Evolutionary conservation across 306 rosid genomes (phyloP), one percentile per base, ranked within the genome.

Genomic region (Cucumis cinereus): DNA sequence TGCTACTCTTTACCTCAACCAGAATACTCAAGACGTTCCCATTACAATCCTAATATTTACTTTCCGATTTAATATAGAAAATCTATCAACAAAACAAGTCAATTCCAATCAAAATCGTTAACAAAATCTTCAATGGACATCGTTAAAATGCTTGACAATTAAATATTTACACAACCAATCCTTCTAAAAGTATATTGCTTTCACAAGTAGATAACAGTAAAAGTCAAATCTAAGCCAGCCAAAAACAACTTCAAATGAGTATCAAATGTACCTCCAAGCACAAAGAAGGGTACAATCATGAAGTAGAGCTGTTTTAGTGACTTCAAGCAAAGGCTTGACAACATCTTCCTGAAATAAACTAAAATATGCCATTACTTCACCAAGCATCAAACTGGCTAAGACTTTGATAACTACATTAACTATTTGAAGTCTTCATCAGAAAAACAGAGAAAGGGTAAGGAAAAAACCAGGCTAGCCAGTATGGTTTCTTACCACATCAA

Each of bases 241-340:
- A 36, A 10, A 13, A 63, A 49, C 20, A 45, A 84, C 72, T 77
- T 41, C 71, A 53, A 80, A 45, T 43, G 78, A 69, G 56, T 28
- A 75, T 74, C n/a, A 77, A 68, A 10, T 59, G 59, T 77, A 94
- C 98, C 98, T 94, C 98, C 98, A 91, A 74, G 80, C 97, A 86
- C 98, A 94, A 81, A 94, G 76, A 35, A 94, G 88, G 69, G 97
- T 87, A 75, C 97, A 94, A 58, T 91, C 98, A 80, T 91, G 98
- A 84, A 90, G 98, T 88, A 94, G 78, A 76, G 96, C 93, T 58
- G 97, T 94, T 87, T 94, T 94, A 19, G 98, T 94, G 79, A 94
- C 97, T 86, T 94, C 98, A 75, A 94, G 96, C 19, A 91, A 86
- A 30, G 98, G 98, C 83, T 94, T 94, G 50, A 81, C 75, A 62